Base-by-base conservation (phyloP, 768 basidiomycete genomes). In the Xanthoconium purpureum region DNA sequence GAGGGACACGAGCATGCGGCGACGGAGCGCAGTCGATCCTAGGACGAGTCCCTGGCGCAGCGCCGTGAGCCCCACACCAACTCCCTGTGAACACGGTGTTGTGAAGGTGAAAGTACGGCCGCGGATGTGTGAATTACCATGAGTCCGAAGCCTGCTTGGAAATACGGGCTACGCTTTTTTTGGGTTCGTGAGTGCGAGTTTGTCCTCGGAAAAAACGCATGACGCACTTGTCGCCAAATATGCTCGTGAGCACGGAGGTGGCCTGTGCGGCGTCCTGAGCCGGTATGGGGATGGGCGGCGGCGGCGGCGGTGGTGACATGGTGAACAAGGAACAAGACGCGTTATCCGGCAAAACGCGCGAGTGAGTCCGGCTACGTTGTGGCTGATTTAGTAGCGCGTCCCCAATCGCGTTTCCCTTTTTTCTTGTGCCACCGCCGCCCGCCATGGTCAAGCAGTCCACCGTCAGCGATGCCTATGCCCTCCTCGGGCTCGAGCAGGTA, bases 61-160 rank as follows among this genome's bases (percentile, higher is more conserved):
- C 33, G 80, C 77, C 11, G 89, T 87, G 2, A 95, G 75, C 44
- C 84, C 91, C 24, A 95, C 91, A 15, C 94, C 93, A 44, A 98
- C 78, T n/a, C 93, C 91, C 96, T 98, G 60, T 37, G 44, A 54
- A 43, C n/a, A 14, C 3, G 38, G 12, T 6, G 3, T 37, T 50
- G 47, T 62, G 40, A 63, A 54, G 13, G 43, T 18, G 24, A 24
- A 35, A 11, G 35, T 32, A 24, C 1, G 44, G 29, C 18, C 17
- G 39, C 58, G 45, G 15, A 33, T 18, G 45, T 33, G 30, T 35
- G 15, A 20, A 74, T 55, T 62, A 95, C 96, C 94, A 98, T 95
- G 37, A 99, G 82, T 36, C 96, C 97, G 66, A 98, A 98, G 29
- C 97, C 96, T 47, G 96, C 97, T 69, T 96, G 92, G 69, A 99